Percentiles rank a stretch among this genome's conserved stretches.
Conservation (phyloP, 805 yeast genomes). For the Cyberlindnera subsufficiens region DNA sequence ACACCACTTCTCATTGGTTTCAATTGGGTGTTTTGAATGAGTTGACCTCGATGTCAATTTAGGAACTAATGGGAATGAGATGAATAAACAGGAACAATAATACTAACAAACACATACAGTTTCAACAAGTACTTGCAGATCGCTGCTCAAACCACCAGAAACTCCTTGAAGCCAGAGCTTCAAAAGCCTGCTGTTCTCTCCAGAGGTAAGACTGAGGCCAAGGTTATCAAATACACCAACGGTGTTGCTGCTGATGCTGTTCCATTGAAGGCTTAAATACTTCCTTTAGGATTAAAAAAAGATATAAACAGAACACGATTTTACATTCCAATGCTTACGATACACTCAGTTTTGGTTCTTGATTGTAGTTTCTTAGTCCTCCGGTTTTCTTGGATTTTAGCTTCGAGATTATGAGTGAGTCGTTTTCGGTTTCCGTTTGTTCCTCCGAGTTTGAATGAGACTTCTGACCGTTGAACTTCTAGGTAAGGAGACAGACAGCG, state of each 20-base stretch:
- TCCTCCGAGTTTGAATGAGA: no score
- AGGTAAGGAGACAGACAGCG: no score
- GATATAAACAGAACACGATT: background rate
- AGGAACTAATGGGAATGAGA: no score
- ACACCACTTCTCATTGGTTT: constrained; percentile 13
- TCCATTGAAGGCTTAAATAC: constrained; percentile 22
- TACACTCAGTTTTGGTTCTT: background rate
- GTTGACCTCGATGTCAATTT: constrained; percentile 29
- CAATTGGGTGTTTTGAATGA: no score
- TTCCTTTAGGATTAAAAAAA: background rate
- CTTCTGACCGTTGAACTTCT: no score
- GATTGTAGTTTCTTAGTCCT: no score
- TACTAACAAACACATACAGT: constrained; percentile 25
- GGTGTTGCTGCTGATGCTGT: constrained; percentile 46
- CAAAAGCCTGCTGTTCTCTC: constrained; percentile 62
- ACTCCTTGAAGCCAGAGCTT: constrained; percentile 80
- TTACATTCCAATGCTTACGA: background rate
- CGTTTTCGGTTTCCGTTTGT: no score
- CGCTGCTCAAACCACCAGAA: constrained; percentile 85
- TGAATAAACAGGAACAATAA: background rate
- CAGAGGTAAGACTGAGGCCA: constrained; percentile 72
- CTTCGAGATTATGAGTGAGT: no score
- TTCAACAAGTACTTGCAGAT: constrained; percentile 86
- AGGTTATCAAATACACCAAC: constrained; percentile 61
- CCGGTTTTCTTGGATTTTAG: no score